A percentile compares a stretch with the other conserved stretches of the same genome.
Conservation (phyloP, 345 rosid species). For the Cochlearia excelsa region DNA sequence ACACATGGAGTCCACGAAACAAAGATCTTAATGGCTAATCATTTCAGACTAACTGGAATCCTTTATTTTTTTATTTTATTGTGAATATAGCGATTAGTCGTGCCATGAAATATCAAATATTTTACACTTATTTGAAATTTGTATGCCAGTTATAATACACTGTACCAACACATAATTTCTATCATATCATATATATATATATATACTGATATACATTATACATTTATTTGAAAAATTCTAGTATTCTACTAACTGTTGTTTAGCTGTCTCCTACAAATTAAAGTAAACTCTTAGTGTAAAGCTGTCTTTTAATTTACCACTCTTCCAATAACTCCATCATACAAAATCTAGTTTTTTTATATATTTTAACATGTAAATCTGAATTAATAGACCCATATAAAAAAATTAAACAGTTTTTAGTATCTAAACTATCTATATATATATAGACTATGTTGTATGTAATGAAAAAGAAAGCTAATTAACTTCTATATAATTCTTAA, state of each 20-base stretch:
- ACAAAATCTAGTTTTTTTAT: not conserved
- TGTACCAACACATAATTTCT: not conserved
- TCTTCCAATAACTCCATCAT: conserved; percentile 9
- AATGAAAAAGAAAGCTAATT: too few species aligned
- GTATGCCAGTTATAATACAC: conserved; percentile 11
- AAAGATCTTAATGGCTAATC: conserved; percentile 21
- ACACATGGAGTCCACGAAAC: conserved; percentile 28
- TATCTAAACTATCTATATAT: too few species aligned
- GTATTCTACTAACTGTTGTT: too few species aligned
- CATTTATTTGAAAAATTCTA: too few species aligned
- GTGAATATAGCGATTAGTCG: conserved; percentile 13
- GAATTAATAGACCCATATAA: not conserved
- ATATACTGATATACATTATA: too few species aligned
- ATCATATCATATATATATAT: too few species aligned
- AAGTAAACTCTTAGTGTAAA: not conserved
- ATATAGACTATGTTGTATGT: too few species aligned
- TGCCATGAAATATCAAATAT: conserved; percentile 19
- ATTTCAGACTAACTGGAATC: not conserved
- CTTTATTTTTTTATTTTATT: not conserved
- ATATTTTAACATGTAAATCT: not conserved
- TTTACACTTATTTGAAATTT: not conserved
- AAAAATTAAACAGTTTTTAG: too few species aligned
- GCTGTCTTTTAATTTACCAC: conserved; percentile 27
- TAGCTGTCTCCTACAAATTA: conserved; percentile 5
- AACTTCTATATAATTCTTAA: conserved; percentile 12